Conservation (phyloP, 1,284 basidiomycete species). For the Cystobasidiaceae sp. region DNA sequence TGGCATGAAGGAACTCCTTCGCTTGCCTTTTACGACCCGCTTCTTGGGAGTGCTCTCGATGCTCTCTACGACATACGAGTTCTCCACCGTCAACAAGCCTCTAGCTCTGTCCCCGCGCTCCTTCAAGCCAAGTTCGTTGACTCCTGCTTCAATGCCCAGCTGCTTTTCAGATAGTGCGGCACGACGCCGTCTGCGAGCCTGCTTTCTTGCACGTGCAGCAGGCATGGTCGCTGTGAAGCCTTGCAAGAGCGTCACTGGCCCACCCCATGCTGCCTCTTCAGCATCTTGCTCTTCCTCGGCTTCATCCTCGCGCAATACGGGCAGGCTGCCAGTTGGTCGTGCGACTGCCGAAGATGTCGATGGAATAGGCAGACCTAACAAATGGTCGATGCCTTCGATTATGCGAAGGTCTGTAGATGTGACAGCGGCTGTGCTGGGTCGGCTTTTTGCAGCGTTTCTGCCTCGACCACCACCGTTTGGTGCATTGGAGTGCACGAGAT, state of each 20-base stretch:
- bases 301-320: slow-evolving; percentile 2
- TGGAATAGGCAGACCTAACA: slow-evolving; percentile 30
- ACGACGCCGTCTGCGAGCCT: slow-evolving; percentile 17
- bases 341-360: slow-evolving; percentile 6
- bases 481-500: not conserved
- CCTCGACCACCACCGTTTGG: not conserved
- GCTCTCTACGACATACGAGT: slow-evolving; percentile 10
- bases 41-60: slow-evolving; percentile 25
- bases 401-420: slow-evolving; percentile 29
- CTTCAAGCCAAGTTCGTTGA: slow-evolving; percentile 22
- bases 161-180: slow-evolving; percentile 26
- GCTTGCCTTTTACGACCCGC: slow-evolving; percentile 7
- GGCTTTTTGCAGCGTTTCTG: not conserved
- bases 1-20: slow-evolving; percentile 28
- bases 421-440: not conserved
- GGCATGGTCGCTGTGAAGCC: slow-evolving; percentile 33
- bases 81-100: slow-evolving; percentile 6
- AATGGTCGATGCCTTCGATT: slow-evolving; percentile 31
- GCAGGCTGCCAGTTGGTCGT: not conserved
- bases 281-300: not conserved
- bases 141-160: slow-evolving; percentile 20
- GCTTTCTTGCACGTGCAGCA: slow-evolving; percentile 10
- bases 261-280: not conserved
- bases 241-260: slow-evolving; percentile 16
- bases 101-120: slow-evolving; percentile 19